phyloP scores from a whole-genome alignment of 202 grass and related monocot species.

The Dendrocalamus latiflorus region DNA sequence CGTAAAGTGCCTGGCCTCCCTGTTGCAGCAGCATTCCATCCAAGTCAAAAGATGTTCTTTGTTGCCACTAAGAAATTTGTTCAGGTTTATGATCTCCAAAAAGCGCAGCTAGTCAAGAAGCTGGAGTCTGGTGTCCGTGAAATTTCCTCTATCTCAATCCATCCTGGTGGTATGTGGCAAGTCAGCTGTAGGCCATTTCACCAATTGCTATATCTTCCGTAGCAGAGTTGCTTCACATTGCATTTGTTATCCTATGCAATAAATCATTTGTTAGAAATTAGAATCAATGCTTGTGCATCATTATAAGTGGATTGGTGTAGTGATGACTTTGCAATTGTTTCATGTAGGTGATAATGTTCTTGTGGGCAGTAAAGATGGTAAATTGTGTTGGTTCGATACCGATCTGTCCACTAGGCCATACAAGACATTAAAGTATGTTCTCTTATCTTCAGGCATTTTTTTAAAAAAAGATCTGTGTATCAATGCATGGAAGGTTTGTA shows the following conservation, averaged over 20 bases:
- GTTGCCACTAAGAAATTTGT: too few relatives aligned
- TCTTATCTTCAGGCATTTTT: too few relatives aligned
- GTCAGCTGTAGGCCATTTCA: not conserved
- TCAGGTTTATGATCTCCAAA: constrained; percentile 93
- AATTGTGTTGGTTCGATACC: too few relatives aligned
- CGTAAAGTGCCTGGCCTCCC: constrained; percentile 84
- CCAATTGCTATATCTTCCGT: not conserved
- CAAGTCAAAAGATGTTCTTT: constrained; percentile 75
- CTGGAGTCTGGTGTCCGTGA: constrained; percentile 84
- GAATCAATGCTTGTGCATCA: not conserved
- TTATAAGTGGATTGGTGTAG: not conserved
- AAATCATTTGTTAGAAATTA: not conserved
- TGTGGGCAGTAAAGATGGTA: too few relatives aligned
- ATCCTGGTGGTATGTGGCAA: constrained; percentile 74
- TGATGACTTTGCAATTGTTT: constrained; percentile 19
- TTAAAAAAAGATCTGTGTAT: too few relatives aligned
- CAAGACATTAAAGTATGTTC: too few relatives aligned
- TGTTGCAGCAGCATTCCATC: constrained; percentile 83
- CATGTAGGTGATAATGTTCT: too few relatives aligned
- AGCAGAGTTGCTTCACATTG: not conserved
- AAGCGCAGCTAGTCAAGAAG: constrained; percentile 73
- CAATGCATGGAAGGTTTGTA: too few relatives aligned
- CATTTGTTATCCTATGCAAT: not conserved
- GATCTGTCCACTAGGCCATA: too few relatives aligned
- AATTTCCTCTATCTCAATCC: constrained; percentile 85